phyloP scores from a whole-genome alignment of 306 rosid species.

The Gastrolobium bilobum region DNA sequence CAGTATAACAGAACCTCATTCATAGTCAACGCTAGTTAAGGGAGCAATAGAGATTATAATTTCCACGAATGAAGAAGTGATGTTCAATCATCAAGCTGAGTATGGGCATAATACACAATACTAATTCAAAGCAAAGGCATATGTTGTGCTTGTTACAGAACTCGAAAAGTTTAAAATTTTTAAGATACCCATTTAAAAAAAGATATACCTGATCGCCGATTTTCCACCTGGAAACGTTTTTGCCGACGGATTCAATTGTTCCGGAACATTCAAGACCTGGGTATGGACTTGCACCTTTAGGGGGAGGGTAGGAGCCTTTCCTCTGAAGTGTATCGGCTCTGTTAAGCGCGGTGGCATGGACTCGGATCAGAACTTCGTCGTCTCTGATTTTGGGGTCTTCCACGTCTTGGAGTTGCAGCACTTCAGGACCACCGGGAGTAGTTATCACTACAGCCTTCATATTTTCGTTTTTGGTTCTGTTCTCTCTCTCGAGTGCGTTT shows the following conservation, averaged over 20 bases:
- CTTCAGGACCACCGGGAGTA: constrained; percentile 81
- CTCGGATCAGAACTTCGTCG: constrained; percentile 78
- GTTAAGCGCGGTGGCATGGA: constrained; percentile 85
- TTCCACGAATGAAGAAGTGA: background rate
- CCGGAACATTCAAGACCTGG: constrained; percentile 95
- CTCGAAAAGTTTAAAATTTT: constrained; percentile 8
- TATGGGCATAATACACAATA: no score
- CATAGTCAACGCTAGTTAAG: background rate
- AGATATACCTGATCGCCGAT: constrained; percentile 79
- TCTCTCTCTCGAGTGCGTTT: no score
- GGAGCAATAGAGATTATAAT: constrained; percentile 1
- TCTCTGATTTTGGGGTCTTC: constrained; percentile 72
- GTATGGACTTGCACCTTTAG: constrained; percentile 75
- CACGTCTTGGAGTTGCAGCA: constrained; percentile 70
- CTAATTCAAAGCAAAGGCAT: background rate
- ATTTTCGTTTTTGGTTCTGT: constrained; percentile 32
- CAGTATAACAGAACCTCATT: background rate
- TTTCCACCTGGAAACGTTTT: constrained; percentile 79
- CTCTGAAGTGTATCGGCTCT: constrained; percentile 84
- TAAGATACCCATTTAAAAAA: constrained; percentile 16
- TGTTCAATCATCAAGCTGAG: background rate
- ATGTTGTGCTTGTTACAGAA: background rate
- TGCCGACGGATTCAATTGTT: constrained; percentile 67
- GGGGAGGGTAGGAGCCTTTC: constrained; percentile 78
- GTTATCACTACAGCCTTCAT: constrained; percentile 83